A percentile compares a stretch with the other conserved stretches of the same genome.
phyloP scores from a whole-genome alignment of 179 eudicot species.

The Beta macrorhiza region DNA sequence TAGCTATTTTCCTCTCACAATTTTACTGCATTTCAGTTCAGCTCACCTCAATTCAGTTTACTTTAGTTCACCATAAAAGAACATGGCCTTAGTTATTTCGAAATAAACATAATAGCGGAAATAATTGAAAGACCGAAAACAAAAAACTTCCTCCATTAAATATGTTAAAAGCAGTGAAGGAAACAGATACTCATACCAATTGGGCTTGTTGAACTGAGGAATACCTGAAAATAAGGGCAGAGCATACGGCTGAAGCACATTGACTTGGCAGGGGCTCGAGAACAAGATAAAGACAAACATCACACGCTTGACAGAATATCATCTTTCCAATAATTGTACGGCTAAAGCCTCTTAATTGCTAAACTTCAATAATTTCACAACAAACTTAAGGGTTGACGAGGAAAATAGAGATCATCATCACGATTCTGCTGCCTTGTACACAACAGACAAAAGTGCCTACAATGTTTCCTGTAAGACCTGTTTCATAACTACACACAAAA shows the following conservation, averaged over 20 bases:
- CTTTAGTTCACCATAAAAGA: too few relatives aligned
- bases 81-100: too few relatives aligned
- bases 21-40: too few relatives aligned
- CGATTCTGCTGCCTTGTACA: slow-evolving; percentile 12
- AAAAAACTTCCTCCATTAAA: too few relatives aligned
- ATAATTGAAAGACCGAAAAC: too few relatives aligned
- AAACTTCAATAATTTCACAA: slow-evolving; percentile 13
- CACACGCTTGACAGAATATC: slow-evolving; percentile 22
- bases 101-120: too few relatives aligned
- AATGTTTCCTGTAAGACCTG: not conserved
- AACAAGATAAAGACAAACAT: slow-evolving; percentile 26
- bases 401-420: slow-evolving; percentile 16
- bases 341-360: slow-evolving; percentile 6
- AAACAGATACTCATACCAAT: slow-evolving; percentile 2
- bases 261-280: slow-evolving; percentile 19
- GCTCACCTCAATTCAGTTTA: too few relatives aligned
- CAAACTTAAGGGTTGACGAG: slow-evolving; percentile 19
- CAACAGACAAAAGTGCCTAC: not conserved
- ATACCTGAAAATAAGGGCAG: slow-evolving; percentile 28
- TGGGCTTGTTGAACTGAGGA: not conserved
- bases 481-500: not conserved
- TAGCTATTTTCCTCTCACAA: too few relatives aligned
- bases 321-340: slow-evolving; percentile 21
- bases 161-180: not conserved
- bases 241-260: slow-evolving; percentile 21